Conservation (phyloP, 139 green algal species). For the Trebouxia sp. region DNA sequence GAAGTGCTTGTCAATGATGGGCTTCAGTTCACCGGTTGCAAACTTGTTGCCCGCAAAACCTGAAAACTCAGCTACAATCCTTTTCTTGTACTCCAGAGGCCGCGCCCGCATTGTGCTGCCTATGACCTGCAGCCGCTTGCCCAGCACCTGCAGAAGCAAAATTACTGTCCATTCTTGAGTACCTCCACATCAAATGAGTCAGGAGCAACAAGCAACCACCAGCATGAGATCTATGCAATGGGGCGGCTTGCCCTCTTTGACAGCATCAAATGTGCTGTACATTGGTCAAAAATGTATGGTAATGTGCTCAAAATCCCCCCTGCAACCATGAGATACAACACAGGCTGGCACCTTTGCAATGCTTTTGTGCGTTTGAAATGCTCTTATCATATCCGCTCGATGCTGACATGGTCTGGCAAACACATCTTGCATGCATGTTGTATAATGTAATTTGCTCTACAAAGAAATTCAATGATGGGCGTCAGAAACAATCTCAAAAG, state of each 20-base stretch:
- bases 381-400: too few species aligned
- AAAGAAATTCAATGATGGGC: too few species aligned
- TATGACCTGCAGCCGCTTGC: constrained; percentile 16
- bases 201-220: too few species aligned
- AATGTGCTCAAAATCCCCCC: too few species aligned
- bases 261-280: background rate
- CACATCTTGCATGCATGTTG: background rate
- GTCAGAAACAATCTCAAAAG: too few species aligned
- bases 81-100: background rate
- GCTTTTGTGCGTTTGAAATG: too few species aligned
- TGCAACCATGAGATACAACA: background rate
- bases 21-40: background rate
- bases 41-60: constrained; percentile 17
- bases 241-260: too few species aligned
- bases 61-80: background rate
- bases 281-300: too few species aligned
- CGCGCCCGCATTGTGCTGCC: constrained; percentile 31
- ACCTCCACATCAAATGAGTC: too few species aligned
- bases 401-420: too few species aligned
- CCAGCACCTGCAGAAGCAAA: background rate
- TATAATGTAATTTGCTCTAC: background rate
- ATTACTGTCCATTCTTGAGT: too few species aligned
- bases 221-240: background rate
- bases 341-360: background rate
- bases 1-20: constrained; percentile 20